A percentile compares a stretch with the other conserved stretches of the same genome.
phyloP scores from a whole-genome alignment of 805 yeast species.

The Myxozyma sirexii region DNA sequence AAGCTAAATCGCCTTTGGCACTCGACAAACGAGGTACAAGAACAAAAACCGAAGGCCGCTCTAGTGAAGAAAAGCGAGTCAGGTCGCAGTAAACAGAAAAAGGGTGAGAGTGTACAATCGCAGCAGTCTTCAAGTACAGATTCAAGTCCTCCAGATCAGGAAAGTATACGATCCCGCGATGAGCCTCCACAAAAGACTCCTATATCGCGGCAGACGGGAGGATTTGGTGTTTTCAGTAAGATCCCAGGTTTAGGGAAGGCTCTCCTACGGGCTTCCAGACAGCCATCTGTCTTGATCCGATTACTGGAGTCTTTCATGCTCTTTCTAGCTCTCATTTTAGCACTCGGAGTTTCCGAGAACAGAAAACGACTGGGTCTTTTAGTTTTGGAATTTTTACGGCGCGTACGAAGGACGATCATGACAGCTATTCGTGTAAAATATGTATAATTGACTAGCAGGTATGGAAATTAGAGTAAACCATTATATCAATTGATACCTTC shows the following conservation, averaged over 20 bases:
- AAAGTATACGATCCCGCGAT: not conserved
- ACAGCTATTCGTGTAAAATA: conserved; percentile 23
- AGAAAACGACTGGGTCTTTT: conserved; percentile 3
- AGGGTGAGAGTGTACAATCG: not conserved
- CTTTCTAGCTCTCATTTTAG: conserved; percentile 6
- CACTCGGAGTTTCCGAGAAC: conserved; percentile 19
- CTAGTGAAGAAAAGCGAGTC: not conserved
- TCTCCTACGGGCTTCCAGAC: not conserved
- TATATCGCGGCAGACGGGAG: not conserved
- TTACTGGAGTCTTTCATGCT: conserved; percentile 13
- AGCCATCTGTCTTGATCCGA: conserved; percentile 12
- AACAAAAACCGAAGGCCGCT: not conserved
- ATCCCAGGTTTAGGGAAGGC: not conserved
- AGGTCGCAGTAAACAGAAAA: not conserved
- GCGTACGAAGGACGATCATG: conserved; percentile 7
- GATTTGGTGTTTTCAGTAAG: not conserved
- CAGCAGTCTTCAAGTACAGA: not conserved
- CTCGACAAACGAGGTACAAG: conserved; percentile 1
- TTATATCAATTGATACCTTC: too few species aligned
- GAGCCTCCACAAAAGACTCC: not conserved
- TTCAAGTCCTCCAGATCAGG: too few species aligned
- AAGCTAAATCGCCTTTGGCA: not conserved
- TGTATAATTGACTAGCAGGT: conserved; percentile 5
- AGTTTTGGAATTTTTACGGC: not conserved
- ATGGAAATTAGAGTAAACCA: not conserved